phyloP scores from a whole-genome alignment of 805 yeast species.

The Phaffomyces thermotolerans region DNA sequence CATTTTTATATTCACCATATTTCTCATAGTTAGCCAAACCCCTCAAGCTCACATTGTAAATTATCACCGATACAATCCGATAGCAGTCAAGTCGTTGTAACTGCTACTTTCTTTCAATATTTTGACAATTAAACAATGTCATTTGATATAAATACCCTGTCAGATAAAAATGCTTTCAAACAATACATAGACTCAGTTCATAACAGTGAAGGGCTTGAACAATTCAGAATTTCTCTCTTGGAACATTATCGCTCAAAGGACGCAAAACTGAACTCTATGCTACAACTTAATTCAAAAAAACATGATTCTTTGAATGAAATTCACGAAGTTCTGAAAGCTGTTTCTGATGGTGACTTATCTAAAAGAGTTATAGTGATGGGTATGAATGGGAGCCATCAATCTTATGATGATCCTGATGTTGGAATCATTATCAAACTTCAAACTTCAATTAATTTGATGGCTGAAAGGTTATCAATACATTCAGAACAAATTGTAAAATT shows the following conservation, averaged over 20 bases:
- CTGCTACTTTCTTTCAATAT: too few species aligned
- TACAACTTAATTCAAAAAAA: background rate
- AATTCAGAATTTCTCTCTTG: constrained; percentile 1
- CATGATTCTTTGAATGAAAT: constrained; percentile 4
- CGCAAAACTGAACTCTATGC: background rate
- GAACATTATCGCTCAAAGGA: background rate
- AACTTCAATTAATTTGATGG: constrained; percentile 76
- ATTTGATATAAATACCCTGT: too few species aligned
- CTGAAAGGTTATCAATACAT: constrained; percentile 67
- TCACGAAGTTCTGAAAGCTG: constrained; percentile 63
- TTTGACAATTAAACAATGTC: too few species aligned
- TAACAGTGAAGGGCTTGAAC: background rate
- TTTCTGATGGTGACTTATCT: constrained; percentile 82
- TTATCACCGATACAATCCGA: too few species aligned
- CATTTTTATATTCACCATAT: too few species aligned
- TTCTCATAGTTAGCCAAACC: too few species aligned
- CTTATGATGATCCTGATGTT: constrained; percentile 50
- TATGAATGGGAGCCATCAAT: background rate
- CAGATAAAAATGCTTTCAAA: background rate
- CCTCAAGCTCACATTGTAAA: too few species aligned
- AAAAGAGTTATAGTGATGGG: constrained; percentile 57
- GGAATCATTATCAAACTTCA: constrained; percentile 58
- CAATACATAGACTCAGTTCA: too few species aligned
- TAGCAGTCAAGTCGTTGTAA: too few species aligned
- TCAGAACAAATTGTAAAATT: constrained; percentile 61